Base-by-base conservation (phyloP, 805 yeast genomes). In the Candida qinlingensis region DNA sequence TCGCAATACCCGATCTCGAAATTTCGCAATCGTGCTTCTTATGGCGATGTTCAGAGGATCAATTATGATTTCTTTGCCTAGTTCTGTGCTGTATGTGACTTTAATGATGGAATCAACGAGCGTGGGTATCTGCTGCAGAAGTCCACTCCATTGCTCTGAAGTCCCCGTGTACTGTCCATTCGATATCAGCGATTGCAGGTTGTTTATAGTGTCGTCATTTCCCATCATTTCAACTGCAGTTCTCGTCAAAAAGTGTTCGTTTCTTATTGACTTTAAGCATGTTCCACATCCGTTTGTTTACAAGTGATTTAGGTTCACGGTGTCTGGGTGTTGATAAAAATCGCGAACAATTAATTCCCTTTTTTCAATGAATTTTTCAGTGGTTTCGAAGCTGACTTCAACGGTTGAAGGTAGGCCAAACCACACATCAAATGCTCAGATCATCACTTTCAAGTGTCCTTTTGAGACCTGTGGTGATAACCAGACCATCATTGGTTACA, bases 41-140 rank as follows among this genome's bases (percentile, higher is more conserved):
- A 29, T 29, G 0, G 13, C 13, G 5, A 49, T 39, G 13, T 49
- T 52, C n/a, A 53, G 42, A 1, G 60, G 52, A 26, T 53, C 53
- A 27, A 41, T 35, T 0, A 53, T n/a, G 8, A 47, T 37, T 6
- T 35, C 39, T 5, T 41, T 36, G 6, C 46, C 46, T 9, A 45
- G 27, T 1, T 45, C 34, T 5, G 39, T 11, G 6, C 39, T 11
- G 39, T 54, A 60, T 1, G 35, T 39, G 1, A 46, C 34, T 1
- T 26, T 12, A 3, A 59, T 45, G 2, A 58, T 45, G 2, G 37
- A n/a, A 9, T 40, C 41, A 4, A 59, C 35, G 27, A 50, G 51
- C 1, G 25, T 10, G 5, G 54, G 49, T 27, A 58, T 48, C 28
- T 47, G 39, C 5, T 47, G 30, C 13, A 47, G 42, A 2, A 58